Conservation (phyloP, 148 eudicot genomes). For the Vaccinium corymbosum region DNA sequence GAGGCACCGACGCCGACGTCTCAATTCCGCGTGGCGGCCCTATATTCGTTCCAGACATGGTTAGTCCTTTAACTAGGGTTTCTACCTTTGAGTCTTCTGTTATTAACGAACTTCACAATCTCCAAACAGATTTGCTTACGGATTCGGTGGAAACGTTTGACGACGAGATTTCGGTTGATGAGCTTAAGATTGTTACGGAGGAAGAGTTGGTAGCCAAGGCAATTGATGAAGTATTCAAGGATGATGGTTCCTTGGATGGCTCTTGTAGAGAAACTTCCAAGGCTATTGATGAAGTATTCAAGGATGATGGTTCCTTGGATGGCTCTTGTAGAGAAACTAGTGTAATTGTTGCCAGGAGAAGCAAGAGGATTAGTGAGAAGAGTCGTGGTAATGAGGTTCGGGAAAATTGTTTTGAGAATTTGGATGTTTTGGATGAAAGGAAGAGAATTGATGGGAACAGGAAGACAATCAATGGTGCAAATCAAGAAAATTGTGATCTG, state of each 20-base stretch:
- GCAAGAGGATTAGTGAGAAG: neutral
- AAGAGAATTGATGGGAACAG: neutral
- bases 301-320: neutral
- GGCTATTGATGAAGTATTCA: neutral
- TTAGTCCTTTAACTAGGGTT: conserved; percentile 8
- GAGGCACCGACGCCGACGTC: neutral
- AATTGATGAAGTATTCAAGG: neutral
- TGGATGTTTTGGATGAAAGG: neutral
- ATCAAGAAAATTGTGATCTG: neutral
- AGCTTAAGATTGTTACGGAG: conserved; percentile 5
- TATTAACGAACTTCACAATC: neutral
- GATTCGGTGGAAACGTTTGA: neutral
- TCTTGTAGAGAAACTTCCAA: too few relatives aligned
- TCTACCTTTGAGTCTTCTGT: neutral
- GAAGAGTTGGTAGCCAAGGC: neutral
- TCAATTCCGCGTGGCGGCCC: conserved; percentile 7
- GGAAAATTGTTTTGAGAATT: neutral
- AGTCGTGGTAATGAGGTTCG: neutral
- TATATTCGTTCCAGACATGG: neutral
- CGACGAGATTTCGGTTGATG: neutral
- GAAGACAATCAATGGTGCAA: conserved; percentile 17
- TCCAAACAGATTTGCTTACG: neutral
- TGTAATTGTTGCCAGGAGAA: neutral
- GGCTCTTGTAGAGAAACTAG: neutral
- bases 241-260: neutral